Evolutionary conservation across 1,139 yeast species (phyloP), one percentile per base, ranked within the genome.

Genomic region (Debaryomycetaceae sp.): DNA sequence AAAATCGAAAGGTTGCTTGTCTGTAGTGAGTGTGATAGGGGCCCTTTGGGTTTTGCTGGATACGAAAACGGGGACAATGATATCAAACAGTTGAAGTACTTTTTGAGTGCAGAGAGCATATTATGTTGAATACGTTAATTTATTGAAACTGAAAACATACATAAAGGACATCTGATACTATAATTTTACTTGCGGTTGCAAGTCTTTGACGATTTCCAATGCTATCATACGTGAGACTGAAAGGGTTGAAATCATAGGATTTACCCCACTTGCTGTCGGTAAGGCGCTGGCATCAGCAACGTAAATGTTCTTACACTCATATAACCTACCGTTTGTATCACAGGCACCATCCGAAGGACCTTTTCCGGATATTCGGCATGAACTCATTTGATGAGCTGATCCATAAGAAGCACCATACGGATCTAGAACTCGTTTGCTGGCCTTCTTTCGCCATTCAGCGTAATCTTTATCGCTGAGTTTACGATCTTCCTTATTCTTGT

Each of bases 21-120:
- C 2, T 85, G 93, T 57, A 80, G 89, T 7, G 89, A 83, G 50
- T 85, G 93, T 65, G 91, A 84, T 52, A 69, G 74, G 48, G 93
- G 93, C 0, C 91, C 91, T 0, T 55, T 85, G 17, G 93, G 93
- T 17, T 82, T 76, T 65, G 89, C 82, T 27, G 84, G 78, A 5
- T 72, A 60, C 42, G 62, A 60, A 13, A 59, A 56, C 1, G 63
- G 55, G 9, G 60, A 54, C 4, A 59, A 50, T 11, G 66, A 65
- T 42, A 73, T 69, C 14, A 64, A 68, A 47, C 64, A 71, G 45
- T 60, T 78, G 45, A 63, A 58, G 24, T 79, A 75, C 52, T 79
- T 68, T 45, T 55, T 80, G 42, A 66, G 74, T 47, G 59, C 73
- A 52, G 62, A 65, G 23, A 76, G 81, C 55, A 72, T 78, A 24